Percentiles rank a stretch among this genome's conserved stretches.
Evolutionary conservation across 345 rosid genomes (phyloP).

Genomic region (Odontarrhena argentea): DNA sequence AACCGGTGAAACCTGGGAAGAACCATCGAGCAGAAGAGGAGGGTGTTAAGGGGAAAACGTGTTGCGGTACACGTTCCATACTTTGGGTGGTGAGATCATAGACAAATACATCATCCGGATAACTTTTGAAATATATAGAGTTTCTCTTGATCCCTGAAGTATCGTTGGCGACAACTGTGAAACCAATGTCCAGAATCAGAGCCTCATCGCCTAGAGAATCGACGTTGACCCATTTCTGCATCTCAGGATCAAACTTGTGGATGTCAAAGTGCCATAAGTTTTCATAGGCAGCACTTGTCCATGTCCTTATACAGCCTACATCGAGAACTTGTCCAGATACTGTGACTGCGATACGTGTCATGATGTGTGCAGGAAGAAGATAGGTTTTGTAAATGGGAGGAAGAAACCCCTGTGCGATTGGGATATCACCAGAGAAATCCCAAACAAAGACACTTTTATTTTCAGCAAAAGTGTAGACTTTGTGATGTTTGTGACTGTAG

Average conservation of each 20-base stretch:
- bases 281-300: no score
- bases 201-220: neutral
- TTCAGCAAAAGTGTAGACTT: neutral
- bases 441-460: neutral
- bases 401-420: neutral
- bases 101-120: neutral
- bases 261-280: neutral
- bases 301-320: neutral
- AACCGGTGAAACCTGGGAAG: neutral
- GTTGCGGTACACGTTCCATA: neutral
- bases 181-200: conserved; percentile 4
- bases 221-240: neutral
- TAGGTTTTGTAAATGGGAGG: no score
- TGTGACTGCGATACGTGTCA: neutral
- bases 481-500: neutral
- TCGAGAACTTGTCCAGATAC: neutral
- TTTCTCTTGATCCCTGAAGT: conserved; percentile 18
- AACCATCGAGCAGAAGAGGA: conserved; percentile 3
- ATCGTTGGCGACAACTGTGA: conserved; percentile 18
- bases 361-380: neutral
- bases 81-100: neutral
- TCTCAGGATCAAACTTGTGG: neutral
- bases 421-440: conserved; percentile 22
- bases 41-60: neutral
- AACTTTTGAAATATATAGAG: conserved; percentile 12